A percentile compares a stretch with the other conserved stretches of the same genome.
These are phyloP conservation scores for Dactylorhiza incarnata DNA, from an alignment of 106 monocot genomes.

Conservation along the genomic window DNA sequence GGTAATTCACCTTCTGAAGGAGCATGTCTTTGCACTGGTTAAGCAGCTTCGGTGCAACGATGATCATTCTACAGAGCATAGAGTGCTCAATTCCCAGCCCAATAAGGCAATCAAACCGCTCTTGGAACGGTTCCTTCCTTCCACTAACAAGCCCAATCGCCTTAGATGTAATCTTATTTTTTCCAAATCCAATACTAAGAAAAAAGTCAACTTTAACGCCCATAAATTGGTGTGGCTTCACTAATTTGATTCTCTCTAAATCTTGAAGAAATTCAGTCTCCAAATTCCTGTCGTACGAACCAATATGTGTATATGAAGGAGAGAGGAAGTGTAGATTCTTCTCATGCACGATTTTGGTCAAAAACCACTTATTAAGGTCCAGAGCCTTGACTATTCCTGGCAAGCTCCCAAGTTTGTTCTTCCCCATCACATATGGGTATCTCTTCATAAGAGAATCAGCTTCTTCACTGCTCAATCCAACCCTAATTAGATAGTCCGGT, in stretches of 20 bases:
- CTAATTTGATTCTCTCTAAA: conserved; percentile 21
- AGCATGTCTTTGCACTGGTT: conserved; percentile 48
- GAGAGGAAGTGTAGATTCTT: conserved; percentile 27
- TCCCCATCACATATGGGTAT: conserved; percentile 56
- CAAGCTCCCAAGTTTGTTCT: conserved; percentile 56
- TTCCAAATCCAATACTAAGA: conserved; percentile 71
- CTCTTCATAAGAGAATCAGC: conserved; percentile 10
- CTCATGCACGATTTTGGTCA: conserved; percentile 19
- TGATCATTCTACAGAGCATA: conserved; percentile 60
- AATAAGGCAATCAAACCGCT: conserved; percentile 69
- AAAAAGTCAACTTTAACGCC: conserved; percentile 63
- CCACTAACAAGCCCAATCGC: conserved; percentile 20
- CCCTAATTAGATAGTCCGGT: conserved; percentile 34
- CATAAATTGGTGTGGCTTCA: conserved; percentile 17
- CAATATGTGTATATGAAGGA: conserved; percentile 14
- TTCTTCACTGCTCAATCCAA: conserved; percentile 36
- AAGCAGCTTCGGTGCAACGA: conserved; percentile 54
- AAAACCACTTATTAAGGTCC: conserved; percentile 42
- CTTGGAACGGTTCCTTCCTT: conserved; percentile 37
- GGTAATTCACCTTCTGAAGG: conserved; percentile 52
- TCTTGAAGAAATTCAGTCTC: conserved; percentile 43
- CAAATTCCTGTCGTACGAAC: conserved; percentile 5
- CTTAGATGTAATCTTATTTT: conserved; percentile 43
- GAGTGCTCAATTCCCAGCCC: conserved; percentile 45
- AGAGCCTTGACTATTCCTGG: conserved; percentile 40